phyloP scores from a whole-genome alignment of 495 filamentous ascomycete genomes.

The Podospora sp. region DNA sequence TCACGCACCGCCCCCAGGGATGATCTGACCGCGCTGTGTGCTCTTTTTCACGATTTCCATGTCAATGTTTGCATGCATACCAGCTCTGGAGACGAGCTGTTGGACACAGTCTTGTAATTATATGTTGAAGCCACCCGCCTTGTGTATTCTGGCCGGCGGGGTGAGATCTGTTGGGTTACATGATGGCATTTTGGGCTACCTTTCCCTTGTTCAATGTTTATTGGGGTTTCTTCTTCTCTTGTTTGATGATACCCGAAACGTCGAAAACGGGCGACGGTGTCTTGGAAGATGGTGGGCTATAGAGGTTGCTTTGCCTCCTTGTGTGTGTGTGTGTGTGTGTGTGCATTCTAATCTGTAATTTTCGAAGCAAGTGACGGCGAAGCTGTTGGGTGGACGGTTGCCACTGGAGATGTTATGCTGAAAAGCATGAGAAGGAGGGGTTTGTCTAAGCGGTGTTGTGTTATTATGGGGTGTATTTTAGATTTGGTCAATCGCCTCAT shows the following conservation, averaged over 20 bases:
- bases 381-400: not conserved
- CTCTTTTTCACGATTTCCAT: slow-evolving; percentile 1
- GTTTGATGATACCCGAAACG: slow-evolving; percentile 32
- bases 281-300: slow-evolving; percentile 14
- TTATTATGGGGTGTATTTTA: not conserved
- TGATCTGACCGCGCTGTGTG: slow-evolving; percentile 28
- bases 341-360: slow-evolving; percentile 8
- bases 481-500: not conserved
- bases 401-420: not conserved
- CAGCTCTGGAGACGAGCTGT: slow-evolving; percentile 19
- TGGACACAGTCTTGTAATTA: slow-evolving; percentile 7
- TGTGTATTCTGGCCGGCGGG: not conserved
- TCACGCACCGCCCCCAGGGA: slow-evolving; percentile 29
- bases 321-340: too few relatives aligned
- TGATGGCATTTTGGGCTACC: not conserved
- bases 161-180: not conserved
- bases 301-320: slow-evolving; percentile 1
- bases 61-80: slow-evolving; percentile 13
- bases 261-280: slow-evolving; percentile 33
- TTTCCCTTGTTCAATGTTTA: not conserved
- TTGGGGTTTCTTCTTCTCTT: slow-evolving; percentile 12
- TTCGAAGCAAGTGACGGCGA: not conserved
- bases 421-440: not conserved
- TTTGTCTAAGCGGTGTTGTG: not conserved
- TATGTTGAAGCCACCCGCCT: slow-evolving; percentile 5